Percentiles rank a stretch among this genome's conserved stretches.
Evolutionary conservation across 164 flowering plant genomes (phyloP).

Genomic region (grape (Vitis vinifera)): DNA sequence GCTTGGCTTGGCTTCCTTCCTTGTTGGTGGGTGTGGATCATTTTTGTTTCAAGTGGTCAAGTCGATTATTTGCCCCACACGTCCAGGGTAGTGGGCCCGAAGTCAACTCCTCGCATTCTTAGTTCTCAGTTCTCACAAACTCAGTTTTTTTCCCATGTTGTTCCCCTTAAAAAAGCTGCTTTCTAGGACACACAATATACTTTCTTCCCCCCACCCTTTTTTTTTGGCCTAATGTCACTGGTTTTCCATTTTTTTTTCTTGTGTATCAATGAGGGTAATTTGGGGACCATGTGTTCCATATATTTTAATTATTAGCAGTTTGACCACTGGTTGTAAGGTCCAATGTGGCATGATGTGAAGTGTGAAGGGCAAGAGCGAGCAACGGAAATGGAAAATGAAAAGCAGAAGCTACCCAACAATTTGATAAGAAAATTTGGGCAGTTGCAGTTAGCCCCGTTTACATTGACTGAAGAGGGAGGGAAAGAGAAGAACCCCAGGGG

Average conservation of each 20-base stretch:
- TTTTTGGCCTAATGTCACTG: neutral
- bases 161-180: no score
- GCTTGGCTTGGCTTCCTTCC: no score
- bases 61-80: no score
- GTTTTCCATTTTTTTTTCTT: neutral
- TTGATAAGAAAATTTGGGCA: conserved; percentile 18
- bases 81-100: no score
- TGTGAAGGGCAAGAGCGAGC: neutral
- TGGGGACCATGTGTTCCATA: no score
- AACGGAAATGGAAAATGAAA: neutral
- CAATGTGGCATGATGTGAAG: conserved; percentile 5
- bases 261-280: neutral
- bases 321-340: neutral
- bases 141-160: no score
- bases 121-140: no score
- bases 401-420: conserved; percentile 1
- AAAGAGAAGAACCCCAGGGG: neutral
- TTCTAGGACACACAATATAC: neutral
- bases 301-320: neutral
- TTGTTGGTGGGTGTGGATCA: no score
- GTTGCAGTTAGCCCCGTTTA: conserved; percentile 14
- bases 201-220: neutral
- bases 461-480: conserved; percentile 12
- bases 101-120: no score
- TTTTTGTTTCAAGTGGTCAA: no score